Evolutionary conservation across 2,329 filamentous ascomycete species (phyloP), one percentile per base, ranked within the genome.

Genomic region (Graphilbum sp.): DNA sequence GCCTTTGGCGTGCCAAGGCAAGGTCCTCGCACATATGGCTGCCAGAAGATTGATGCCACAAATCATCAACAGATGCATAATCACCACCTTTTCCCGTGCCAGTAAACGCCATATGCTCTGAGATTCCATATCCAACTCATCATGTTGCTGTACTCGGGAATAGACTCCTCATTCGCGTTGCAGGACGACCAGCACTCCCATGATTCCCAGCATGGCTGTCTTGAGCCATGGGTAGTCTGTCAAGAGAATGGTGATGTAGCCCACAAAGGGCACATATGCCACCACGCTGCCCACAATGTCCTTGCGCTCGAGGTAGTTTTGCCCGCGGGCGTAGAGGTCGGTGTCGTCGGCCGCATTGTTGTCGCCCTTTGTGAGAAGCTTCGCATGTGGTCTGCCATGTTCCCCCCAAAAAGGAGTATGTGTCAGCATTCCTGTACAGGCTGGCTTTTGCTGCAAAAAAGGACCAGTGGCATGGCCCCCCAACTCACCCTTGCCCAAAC

Each of bases 161-260:
- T 5, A 12, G 5, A 5, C 27, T 5, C 27, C 29, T 33, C 48
- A 95, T 64, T 98, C 90, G 52, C 87, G 66, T 57, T 98, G 90
- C 50, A 98, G 57, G 35, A 98, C 79, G 20, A 95, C 90, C 62
- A 93, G 75, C 50, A 95, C 56, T 2, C 88, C 90, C 90, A 98
- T 98, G 36, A 95, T 70, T 2, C 84, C 88, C 52, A 98, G 59
- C 77, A 96, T 83, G 20, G 78, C 88, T 32, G 84, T 92, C 72
- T 98, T 98, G 50, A 96, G 58, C 88, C 88, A 96, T 6, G 90
- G 90, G 55, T 98, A 79, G 57, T 98, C 90, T 45, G 83, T 90
- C 45, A 98, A 66, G 58, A 96, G 66, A 49, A 98, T 98, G 2
- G 90, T 98, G 34, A 96, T 87, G 54, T 96, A 96, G 47, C 90